Percentiles rank a stretch among this genome's conserved stretches.
Evolutionary conservation across 1,139 yeast genomes (phyloP).

Genomic region (Zygosaccharomyces sapae): DNA sequence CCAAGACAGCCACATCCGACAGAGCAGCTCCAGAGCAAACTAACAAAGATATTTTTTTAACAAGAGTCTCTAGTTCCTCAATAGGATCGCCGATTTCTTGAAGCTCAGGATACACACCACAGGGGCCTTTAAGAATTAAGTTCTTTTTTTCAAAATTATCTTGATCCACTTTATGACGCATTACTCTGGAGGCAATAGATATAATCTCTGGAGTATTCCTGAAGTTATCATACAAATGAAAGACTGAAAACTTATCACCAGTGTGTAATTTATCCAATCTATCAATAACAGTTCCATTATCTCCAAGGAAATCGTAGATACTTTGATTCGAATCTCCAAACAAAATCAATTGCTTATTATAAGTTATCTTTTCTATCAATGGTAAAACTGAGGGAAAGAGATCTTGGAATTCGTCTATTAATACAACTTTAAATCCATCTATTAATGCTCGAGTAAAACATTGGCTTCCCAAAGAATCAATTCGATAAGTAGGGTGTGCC

Average conservation of each 20-base stretch:
- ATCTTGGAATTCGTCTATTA: constrained; percentile 79
- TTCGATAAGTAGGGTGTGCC: constrained; percentile 8
- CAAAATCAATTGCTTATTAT: constrained; percentile 50
- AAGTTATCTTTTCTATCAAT: constrained; percentile 42
- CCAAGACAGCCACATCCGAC: constrained; percentile 52
- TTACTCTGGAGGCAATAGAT: constrained; percentile 36
- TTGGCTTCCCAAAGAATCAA: constrained; percentile 10
- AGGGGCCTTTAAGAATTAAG: constrained; percentile 37
- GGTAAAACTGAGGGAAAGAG: constrained; percentile 50
- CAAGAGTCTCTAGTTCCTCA: constrained; percentile 26
- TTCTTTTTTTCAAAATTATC: background rate
- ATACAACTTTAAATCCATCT: constrained; percentile 38
- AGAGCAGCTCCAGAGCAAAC: constrained; percentile 28
- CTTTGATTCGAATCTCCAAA: constrained; percentile 77
- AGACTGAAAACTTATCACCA: constrained; percentile 27
- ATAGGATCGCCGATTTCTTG: constrained; percentile 15
- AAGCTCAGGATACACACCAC: constrained; percentile 21
- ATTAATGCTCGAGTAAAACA: constrained; percentile 18
- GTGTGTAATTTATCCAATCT: constrained; percentile 27
- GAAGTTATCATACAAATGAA: constrained; percentile 48
- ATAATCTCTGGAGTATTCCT: constrained; percentile 57
- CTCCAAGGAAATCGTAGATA: constrained; percentile 63
- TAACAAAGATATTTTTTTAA: constrained; percentile 24
- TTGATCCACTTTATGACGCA: constrained; percentile 4
- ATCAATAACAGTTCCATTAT: constrained; percentile 37